These are phyloP conservation scores for Candida xiaguanensis DNA, from an alignment of 805 yeast genomes.

Conservation along the genomic window DNA sequence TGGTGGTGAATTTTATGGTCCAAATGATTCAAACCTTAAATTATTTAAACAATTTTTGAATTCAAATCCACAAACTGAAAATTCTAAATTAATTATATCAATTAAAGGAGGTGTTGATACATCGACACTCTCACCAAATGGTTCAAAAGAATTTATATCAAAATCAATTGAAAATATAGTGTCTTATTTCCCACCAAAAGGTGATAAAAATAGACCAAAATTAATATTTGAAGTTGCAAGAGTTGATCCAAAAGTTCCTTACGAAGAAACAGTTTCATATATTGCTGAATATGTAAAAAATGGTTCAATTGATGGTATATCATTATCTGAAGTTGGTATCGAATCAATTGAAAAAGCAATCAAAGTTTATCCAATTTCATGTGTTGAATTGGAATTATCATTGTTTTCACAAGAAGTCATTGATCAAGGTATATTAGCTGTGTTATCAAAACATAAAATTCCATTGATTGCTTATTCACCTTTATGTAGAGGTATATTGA, in stretches of 20 bases:
- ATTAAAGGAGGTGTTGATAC: constrained; percentile 63
- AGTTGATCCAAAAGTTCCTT: constrained; percentile 52
- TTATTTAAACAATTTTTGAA: constrained; percentile 55
- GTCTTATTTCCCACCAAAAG: constrained; percentile 22
- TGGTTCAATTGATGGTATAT: constrained; percentile 67
- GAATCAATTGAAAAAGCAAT: constrained; percentile 58
- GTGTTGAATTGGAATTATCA: constrained; percentile 79
- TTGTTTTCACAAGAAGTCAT: constrained; percentile 62
- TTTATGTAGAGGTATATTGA: constrained; percentile 71
- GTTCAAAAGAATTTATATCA: constrained; percentile 44
- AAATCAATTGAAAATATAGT: constrained; percentile 45
- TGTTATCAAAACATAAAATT: constrained; percentile 53
- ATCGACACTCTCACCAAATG: constrained; percentile 42
- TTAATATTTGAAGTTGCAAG: constrained; percentile 69
- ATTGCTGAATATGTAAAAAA: constrained; percentile 56
- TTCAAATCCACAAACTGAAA: constrained; percentile 46
- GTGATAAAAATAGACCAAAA: constrained; percentile 27
- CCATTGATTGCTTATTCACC: constrained; percentile 84
- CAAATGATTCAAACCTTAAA: constrained; percentile 47
- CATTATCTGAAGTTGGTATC: constrained; percentile 70
- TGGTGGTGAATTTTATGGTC: constrained; percentile 78
- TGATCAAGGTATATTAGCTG: constrained; percentile 58
- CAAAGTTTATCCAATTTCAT: constrained; percentile 52
- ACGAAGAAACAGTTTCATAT: constrained; percentile 55
- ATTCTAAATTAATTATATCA: constrained; percentile 53